Evolutionary conservation across 1,139 yeast genomes (phyloP).

Genomic region (Protomyces macrosporus): DNA sequence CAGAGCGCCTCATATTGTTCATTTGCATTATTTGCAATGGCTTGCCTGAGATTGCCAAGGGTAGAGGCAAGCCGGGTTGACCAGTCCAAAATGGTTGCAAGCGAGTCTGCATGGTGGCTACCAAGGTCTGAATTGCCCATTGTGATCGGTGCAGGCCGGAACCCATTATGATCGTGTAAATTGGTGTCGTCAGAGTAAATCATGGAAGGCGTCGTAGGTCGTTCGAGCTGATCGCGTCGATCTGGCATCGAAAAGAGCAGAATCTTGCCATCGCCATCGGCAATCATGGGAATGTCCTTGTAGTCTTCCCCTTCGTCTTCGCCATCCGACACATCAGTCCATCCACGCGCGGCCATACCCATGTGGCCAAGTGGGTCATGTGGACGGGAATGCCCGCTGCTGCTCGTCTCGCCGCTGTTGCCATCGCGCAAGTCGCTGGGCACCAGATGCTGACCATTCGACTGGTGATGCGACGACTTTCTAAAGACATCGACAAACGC

Average conservation of each 20-base stretch:
- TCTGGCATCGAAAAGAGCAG: slow-evolving; percentile 14
- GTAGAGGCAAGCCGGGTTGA: background rate
- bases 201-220: background rate
- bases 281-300: background rate
- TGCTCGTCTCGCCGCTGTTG: background rate
- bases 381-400: background rate
- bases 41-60: background rate
- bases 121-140: background rate
- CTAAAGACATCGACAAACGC: no score
- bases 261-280: slow-evolving; percentile 7
- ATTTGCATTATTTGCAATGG: background rate
- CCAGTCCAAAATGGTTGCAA: background rate
- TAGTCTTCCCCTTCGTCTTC: background rate
- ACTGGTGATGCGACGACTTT: no score
- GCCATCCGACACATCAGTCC: slow-evolving; percentile 6
- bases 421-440: background rate
- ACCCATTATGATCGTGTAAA: background rate
- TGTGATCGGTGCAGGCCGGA: background rate
- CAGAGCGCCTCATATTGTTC: background rate
- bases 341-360: background rate
- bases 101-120: background rate
- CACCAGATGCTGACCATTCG: no score
- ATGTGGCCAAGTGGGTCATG: background rate
- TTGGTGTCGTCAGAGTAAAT: background rate
- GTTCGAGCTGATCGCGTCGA: background rate